These are phyloP conservation scores for Stagonosporopsis rhizophila DNA, from an alignment of 2,329 filamentous ascomycete genomes.

Conservation along the genomic window DNA sequence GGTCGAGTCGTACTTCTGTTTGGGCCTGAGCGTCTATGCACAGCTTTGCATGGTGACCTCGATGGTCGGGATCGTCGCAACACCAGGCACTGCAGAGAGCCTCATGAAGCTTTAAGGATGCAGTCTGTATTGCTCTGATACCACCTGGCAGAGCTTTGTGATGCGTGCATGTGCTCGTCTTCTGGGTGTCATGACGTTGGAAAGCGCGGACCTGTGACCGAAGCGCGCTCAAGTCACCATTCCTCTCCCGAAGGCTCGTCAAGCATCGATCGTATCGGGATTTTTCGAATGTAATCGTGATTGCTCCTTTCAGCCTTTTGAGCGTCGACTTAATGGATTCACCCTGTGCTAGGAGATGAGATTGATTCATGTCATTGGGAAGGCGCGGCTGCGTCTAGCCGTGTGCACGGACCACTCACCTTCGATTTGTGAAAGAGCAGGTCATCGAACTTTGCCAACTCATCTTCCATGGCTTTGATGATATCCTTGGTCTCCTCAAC, in stretches of 20 bases:
- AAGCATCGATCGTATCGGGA: constrained; percentile 26
- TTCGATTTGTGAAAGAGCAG: constrained; percentile 18
- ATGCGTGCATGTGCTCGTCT: constrained; percentile 1
- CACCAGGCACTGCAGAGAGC: constrained; percentile 33
- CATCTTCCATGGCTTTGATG: constrained; percentile 18
- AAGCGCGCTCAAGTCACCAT: constrained; percentile 26
- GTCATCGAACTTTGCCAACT: constrained; percentile 28
- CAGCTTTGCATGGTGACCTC: constrained; percentile 33
- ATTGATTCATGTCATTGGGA: background rate
- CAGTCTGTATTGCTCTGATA: constrained; percentile 19
- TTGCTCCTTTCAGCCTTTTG: constrained; percentile 20
- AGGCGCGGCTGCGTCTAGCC: background rate
- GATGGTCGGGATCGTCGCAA: constrained; percentile 27
- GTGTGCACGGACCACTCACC: constrained; percentile 15
- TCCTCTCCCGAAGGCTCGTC: constrained; percentile 23
- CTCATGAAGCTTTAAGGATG: constrained; percentile 33
- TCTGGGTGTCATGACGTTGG: constrained; percentile 15
- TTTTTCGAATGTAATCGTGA: constrained; percentile 28
- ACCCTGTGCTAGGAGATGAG: constrained; percentile 9
- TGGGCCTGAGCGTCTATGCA: constrained; percentile 30
- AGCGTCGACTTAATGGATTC: constrained; percentile 26
- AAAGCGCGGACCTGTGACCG: constrained; percentile 28
- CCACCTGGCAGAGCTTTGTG: constrained; percentile 16
- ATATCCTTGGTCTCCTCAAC: constrained; percentile 25
- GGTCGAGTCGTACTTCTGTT: constrained; percentile 29